Evolutionary conservation across 345 rosid species (phyloP).

Genomic region (Pugionium dolabratum): DNA sequence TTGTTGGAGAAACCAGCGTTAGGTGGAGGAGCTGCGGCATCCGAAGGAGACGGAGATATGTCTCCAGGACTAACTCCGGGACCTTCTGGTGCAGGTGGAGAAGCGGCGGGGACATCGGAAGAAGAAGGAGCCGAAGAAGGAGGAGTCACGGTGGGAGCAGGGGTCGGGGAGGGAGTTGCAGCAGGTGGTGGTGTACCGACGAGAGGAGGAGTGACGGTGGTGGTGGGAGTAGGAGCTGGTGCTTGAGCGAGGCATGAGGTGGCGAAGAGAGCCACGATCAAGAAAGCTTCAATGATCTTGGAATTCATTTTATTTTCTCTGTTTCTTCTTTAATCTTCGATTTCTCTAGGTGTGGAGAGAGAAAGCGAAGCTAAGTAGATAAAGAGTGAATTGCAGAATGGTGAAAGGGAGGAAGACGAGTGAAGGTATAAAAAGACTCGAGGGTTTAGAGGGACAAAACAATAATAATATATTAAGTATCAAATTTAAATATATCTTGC

Average conservation of each 20-base stretch:
- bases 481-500: too few species aligned
- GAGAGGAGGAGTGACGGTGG: conserved; percentile 35
- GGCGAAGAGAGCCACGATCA: conserved; percentile 60
- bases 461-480: not conserved
- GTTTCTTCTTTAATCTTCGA: not conserved
- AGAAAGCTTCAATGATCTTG: conserved; percentile 44
- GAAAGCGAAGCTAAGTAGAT: not conserved
- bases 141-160: conserved; percentile 27
- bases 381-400: conserved; percentile 11
- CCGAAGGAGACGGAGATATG: conserved; percentile 35
- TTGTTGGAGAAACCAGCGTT: conserved; percentile 29
- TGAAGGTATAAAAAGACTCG: conserved; percentile 20
- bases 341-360: not conserved
- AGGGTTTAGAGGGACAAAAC: not conserved
- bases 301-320: conserved; percentile 43
- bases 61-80: conserved; percentile 18
- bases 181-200: conserved; percentile 41
- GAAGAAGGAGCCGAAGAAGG: conserved; percentile 27
- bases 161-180: conserved; percentile 33
- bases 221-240: conserved; percentile 51
- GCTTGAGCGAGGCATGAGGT: conserved; percentile 70
- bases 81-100: conserved; percentile 39
- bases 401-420: conserved; percentile 28
- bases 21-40: conserved; percentile 25
- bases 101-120: conserved; percentile 23